A percentile compares a stretch with the other conserved stretches of the same genome.
phyloP scores from a whole-genome alignment of 352 stramenopile genomes.

The Phytophthora cactorum region DNA sequence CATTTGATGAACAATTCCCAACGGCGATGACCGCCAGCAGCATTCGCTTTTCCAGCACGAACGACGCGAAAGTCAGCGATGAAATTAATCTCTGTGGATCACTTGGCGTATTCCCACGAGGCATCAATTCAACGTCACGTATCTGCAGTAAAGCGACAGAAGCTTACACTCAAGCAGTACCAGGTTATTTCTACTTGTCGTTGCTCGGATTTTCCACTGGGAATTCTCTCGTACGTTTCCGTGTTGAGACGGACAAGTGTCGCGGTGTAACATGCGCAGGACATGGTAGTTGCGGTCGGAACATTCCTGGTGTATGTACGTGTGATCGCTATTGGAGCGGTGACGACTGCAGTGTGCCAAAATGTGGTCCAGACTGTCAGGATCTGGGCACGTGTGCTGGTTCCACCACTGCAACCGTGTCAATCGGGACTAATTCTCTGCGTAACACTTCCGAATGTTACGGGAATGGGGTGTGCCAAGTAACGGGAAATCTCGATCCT shows the following conservation, averaged over 20 bases:
- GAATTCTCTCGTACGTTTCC: slow-evolving; percentile 38
- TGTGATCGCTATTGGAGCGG: slow-evolving; percentile 82
- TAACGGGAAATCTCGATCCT: slow-evolving; percentile 36
- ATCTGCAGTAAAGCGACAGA: slow-evolving; percentile 60
- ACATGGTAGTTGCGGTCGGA: slow-evolving; percentile 64
- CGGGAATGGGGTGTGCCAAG: slow-evolving; percentile 69
- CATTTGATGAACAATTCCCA: slow-evolving; percentile 67
- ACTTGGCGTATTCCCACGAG: slow-evolving; percentile 66
- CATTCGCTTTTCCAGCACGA: slow-evolving; percentile 65
- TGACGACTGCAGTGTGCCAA: slow-evolving; percentile 73
- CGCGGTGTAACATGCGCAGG: slow-evolving; percentile 62
- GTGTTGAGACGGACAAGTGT: slow-evolving; percentile 72
- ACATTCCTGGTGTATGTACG: slow-evolving; percentile 68
- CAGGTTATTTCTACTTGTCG: slow-evolving; percentile 74
- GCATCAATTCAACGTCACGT: slow-evolving; percentile 61
- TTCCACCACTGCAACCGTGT: slow-evolving; percentile 21
- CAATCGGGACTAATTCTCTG: slow-evolving; percentile 40
- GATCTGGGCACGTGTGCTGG: slow-evolving; percentile 61
- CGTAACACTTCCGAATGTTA: slow-evolving; percentile 75
- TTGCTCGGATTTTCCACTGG: slow-evolving; percentile 62
- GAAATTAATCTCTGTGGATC: slow-evolving; percentile 76
- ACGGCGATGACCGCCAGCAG: slow-evolving; percentile 54
- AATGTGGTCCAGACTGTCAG: slow-evolving; percentile 74
- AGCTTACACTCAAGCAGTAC: slow-evolving; percentile 58
- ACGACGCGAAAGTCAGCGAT: slow-evolving; percentile 41